These are phyloP conservation scores for Candida khao-thaluensis DNA, from an alignment of 805 yeast species.

Conservation along the genomic window DNA sequence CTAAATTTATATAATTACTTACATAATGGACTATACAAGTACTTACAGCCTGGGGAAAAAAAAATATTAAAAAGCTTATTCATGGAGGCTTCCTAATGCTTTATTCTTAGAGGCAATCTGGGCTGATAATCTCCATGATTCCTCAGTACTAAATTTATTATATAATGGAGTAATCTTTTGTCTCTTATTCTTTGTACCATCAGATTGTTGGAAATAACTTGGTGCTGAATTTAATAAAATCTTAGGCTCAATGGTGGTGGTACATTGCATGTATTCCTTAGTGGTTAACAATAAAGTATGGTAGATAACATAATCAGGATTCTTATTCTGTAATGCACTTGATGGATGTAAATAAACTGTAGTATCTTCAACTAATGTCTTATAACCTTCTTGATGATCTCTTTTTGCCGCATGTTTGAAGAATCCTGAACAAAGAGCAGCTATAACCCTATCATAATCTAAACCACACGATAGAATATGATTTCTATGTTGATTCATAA, in stretches of 20 bases:
- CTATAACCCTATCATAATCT: constrained; percentile 55
- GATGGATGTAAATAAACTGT: constrained; percentile 87
- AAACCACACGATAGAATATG: constrained; percentile 51
- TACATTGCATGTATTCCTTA: constrained; percentile 89
- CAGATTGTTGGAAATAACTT: constrained; percentile 66
- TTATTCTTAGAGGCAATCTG: constrained; percentile 25
- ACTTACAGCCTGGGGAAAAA: too few relatives aligned
- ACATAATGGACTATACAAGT: too few relatives aligned
- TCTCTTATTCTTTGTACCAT: constrained; percentile 49
- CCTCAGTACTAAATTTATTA: constrained; percentile 57
- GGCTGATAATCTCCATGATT: constrained; percentile 73
- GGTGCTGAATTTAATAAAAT: constrained; percentile 77
- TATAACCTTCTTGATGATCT: constrained; percentile 54
- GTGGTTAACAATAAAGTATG: constrained; percentile 80
- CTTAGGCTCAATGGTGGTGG: constrained; percentile 74
- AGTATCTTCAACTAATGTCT: constrained; percentile 63
- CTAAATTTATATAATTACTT: too few relatives aligned
- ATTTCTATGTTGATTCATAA: constrained; percentile 51
- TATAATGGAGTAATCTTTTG: constrained; percentile 75
- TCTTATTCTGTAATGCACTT: constrained; percentile 59
- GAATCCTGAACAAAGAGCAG: constrained; percentile 65
- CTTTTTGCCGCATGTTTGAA: constrained; percentile 66
- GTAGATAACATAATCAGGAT: constrained; percentile 77
- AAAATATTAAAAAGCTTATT: neutral
- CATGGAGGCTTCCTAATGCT: constrained; percentile 12